phyloP scores from a whole-genome alignment of 1,284 basidiomycete genomes.

The Malassezia cuniculi region DNA sequence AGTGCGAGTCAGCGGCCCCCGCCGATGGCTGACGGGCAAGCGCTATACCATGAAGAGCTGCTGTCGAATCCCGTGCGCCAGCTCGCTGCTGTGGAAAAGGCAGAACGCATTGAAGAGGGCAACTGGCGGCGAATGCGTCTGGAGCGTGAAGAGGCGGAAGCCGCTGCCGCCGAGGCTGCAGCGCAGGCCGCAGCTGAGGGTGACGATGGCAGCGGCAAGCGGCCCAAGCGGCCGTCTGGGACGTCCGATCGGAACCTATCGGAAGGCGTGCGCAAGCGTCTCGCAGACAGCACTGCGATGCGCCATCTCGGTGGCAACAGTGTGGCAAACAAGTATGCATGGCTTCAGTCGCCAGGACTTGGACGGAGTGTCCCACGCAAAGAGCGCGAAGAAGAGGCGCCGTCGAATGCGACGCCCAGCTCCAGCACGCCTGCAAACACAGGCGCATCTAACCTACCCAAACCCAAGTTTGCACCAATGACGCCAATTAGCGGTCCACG shows the following conservation, averaged over 20 bases:
- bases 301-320: conserved; percentile 26
- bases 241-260: conserved; percentile 35
- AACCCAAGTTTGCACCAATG: conserved; percentile 38
- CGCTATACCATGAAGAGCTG: conserved; percentile 35
- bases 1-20: conserved; percentile 34
- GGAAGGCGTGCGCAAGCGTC: conserved; percentile 36
- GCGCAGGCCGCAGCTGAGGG: conserved; percentile 13
- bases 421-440: no score
- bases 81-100: conserved; percentile 38
- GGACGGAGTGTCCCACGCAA: conserved; percentile 11
- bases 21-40: conserved; percentile 17
- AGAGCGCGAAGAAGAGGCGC: conserved; percentile 19
- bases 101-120: conserved; percentile 35
- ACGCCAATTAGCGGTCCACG: no score
- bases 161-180: conserved; percentile 18
- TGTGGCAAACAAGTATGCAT: conserved; percentile 27
- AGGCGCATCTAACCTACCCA: conserved; percentile 18
- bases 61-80: conserved; percentile 31
- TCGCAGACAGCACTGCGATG: conserved; percentile 43
- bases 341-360: conserved; percentile 21
- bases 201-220: conserved; percentile 19
- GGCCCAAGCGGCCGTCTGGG: conserved; percentile 23
- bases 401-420: no score
- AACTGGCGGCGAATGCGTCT: conserved; percentile 26
- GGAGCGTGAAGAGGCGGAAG: conserved; percentile 30